Evolutionary conservation across 2,329 filamentous ascomycete genomes (phyloP).

Genomic region (Penicillium nordicum): DNA sequence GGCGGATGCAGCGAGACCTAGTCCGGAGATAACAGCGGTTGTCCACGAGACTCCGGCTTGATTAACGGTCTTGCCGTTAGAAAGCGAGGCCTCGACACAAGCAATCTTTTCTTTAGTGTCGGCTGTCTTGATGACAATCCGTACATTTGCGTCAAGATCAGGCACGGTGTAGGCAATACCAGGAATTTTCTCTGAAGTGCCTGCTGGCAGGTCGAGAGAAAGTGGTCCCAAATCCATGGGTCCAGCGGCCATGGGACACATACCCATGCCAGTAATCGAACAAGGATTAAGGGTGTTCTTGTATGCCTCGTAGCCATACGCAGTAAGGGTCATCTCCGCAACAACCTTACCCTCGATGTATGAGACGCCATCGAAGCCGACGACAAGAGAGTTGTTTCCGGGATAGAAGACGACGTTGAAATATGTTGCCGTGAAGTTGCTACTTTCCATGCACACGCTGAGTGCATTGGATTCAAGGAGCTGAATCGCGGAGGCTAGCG

Average conservation of each 20-base stretch:
- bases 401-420: slow-evolving; percentile 72
- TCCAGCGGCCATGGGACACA: slow-evolving; percentile 88
- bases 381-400: slow-evolving; percentile 65
- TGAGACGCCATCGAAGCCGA: slow-evolving; percentile 77
- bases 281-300: slow-evolving; percentile 72
- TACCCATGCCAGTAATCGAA: slow-evolving; percentile 62
- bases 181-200: slow-evolving; percentile 65
- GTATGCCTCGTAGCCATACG: slow-evolving; percentile 76
- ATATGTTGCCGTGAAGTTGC: slow-evolving; percentile 78
- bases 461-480: slow-evolving; percentile 79
- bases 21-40: slow-evolving; percentile 79
- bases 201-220: slow-evolving; percentile 58
- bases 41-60: slow-evolving; percentile 85
- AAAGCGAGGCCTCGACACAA: slow-evolving; percentile 82
- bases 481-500: slow-evolving; percentile 58
- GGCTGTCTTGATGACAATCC: slow-evolving; percentile 73
- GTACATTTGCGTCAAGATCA: slow-evolving; percentile 82
- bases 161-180: slow-evolving; percentile 84
- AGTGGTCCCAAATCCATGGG: slow-evolving; percentile 70
- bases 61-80: slow-evolving; percentile 90
- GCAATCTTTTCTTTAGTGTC: slow-evolving; percentile 64
- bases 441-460: slow-evolving; percentile 78
- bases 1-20: slow-evolving; percentile 79
- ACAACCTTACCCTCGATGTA: slow-evolving; percentile 78
- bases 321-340: slow-evolving; percentile 71